These are phyloP conservation scores for Salvia rosmarinus DNA, from an alignment of 257 asterid genomes.

Conservation along the genomic window DNA sequence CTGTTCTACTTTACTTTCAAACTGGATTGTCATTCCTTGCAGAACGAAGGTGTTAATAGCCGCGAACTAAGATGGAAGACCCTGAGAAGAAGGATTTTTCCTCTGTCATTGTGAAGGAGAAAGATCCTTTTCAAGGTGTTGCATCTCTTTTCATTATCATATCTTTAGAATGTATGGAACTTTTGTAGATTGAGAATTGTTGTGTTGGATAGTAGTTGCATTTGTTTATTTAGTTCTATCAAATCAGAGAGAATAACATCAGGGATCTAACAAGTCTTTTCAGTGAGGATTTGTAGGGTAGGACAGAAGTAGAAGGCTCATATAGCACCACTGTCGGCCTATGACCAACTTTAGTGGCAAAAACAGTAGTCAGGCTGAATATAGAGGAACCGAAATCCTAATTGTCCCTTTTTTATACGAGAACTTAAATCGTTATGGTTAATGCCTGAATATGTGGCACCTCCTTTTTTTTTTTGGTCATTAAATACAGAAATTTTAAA, in stretches of 20 bases:
- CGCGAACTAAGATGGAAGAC: conserved; percentile 58
- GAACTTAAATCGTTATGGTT: conserved; percentile 2
- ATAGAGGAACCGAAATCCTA: conserved; percentile 22
- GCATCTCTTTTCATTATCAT: conserved; percentile 13
- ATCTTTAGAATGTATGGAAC: background rate
- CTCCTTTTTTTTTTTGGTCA: conserved; percentile 9
- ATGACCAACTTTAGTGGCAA: conserved; percentile 1
- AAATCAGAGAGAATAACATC: background rate
- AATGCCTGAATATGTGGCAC: conserved; percentile 3
- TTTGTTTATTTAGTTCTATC: conserved; percentile 3
- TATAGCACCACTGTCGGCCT: conserved; percentile 24
- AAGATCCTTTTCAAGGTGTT: conserved; percentile 63
- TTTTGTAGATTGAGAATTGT: conserved; percentile 15
- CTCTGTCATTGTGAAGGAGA: conserved; percentile 49
- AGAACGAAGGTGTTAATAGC: conserved; percentile 32
- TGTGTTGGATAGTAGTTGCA: conserved; percentile 1
- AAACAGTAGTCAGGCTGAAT: conserved; percentile 25
- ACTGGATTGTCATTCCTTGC: conserved; percentile 31
- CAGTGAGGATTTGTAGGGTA: conserved; percentile 19
- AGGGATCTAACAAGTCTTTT: conserved; percentile 27
- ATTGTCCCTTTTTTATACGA: background rate
- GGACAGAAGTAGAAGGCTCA: conserved; percentile 28
- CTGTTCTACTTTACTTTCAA: conserved; percentile 25
- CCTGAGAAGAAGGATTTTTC: conserved; percentile 53
- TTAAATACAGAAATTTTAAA: too few relatives aligned